Evolutionary conservation across 2,329 filamentous ascomycete species (phyloP), one percentile per base, ranked within the genome.

Genomic region (Aspergillus brasiliensis): DNA sequence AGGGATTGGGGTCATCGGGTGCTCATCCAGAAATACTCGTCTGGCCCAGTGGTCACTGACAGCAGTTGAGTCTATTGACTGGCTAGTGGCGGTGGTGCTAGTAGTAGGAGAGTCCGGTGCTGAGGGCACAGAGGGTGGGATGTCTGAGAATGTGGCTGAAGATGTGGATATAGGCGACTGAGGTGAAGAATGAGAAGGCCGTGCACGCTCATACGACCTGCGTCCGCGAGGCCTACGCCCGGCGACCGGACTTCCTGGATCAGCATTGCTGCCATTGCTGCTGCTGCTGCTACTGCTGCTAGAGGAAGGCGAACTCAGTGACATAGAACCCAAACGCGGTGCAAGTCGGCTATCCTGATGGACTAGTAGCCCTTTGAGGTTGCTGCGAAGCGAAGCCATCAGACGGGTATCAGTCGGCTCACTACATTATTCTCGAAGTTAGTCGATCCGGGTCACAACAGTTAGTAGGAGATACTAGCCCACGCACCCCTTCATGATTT

Each of bases 401-500:
- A 69, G 63, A 8, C 61, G 58, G 6, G 58, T 38, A 47, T 76
- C 71, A 31, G 68, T 61, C n/a, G 57, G 49, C 42, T 69, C 68
- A 57, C 74, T 77, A 54, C 48, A 38, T 19, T 23, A 7, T 31
- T 21, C 23, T 23, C 5, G 2, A 37, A 37, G 55, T 57, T 44
- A 66, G 31, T 37, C 40, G 27, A 56, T 49, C 57, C 27, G 59
- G 58, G 65, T 63, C 53, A 59, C 58, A 40, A 38, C 31, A 15
- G 10, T 28, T 52, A 46, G 17, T 11, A 11, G 8, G 17, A 51
- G 2, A n/a, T n/a, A 11, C 3, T 23, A 48, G 34, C 21, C 37
- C 42, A 64, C 77, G 68, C 75, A 84, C 83, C 77, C 78, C 71
- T 75, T 78, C 60, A 83, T 65, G 53, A 78, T 70, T 62, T 79